phyloP scores from a whole-genome alignment of 441 rosid species.

The Codiaeum variegatum region DNA sequence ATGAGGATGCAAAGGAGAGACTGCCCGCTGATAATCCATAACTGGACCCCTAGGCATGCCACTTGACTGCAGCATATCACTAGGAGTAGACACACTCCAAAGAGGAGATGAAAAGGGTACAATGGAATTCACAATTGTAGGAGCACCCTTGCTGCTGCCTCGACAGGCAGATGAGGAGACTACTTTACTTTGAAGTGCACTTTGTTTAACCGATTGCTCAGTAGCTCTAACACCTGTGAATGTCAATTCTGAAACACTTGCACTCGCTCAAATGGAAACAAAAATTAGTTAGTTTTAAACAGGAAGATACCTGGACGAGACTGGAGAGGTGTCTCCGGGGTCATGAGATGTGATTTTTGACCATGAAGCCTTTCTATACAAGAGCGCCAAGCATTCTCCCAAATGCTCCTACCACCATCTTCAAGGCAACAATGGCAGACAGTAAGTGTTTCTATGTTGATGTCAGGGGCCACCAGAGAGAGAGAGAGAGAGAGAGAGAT shows the following conservation, averaged over 20 bases:
- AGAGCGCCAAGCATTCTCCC: constrained; percentile 86
- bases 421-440: constrained; percentile 22
- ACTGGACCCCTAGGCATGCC: constrained; percentile 55
- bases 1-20: constrained; percentile 66
- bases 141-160: constrained; percentile 50
- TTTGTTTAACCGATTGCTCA: constrained; percentile 54
- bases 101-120: constrained; percentile 84
- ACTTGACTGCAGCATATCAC: constrained; percentile 56
- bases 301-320: constrained; percentile 57
- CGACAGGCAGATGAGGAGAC: constrained; percentile 50
- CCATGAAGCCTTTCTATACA: constrained; percentile 59
- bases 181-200: constrained; percentile 44
- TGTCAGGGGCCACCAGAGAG: constrained; percentile 4
- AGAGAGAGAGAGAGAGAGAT: too few relatives aligned
- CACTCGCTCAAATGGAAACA: constrained; percentile 16
- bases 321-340: constrained; percentile 67
- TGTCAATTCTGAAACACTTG: constrained; percentile 19
- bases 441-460: constrained; percentile 14
- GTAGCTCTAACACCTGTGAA: constrained; percentile 43
- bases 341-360: constrained; percentile 45
- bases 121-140: constrained; percentile 51
- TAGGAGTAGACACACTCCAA: constrained; percentile 72
- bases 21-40: constrained; percentile 58
- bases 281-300: constrained; percentile 14
- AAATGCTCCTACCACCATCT: constrained; percentile 82